phyloP scores from a whole-genome alignment of 2,329 filamentous ascomycete genomes.

The Colletotrichum tropicicola region DNA sequence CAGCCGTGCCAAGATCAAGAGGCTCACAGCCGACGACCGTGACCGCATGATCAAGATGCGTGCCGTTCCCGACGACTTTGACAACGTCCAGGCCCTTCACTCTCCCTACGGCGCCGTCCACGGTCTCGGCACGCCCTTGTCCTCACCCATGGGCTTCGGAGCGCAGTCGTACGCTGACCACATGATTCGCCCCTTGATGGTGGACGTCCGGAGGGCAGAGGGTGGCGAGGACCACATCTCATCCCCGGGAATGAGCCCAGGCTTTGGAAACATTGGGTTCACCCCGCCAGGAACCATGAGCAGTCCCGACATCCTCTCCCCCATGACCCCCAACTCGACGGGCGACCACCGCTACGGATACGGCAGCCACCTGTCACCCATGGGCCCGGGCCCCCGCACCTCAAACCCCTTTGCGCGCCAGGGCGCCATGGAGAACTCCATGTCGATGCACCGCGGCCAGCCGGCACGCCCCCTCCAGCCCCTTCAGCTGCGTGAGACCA shows the following conservation, averaged over 20 bases:
- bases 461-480: conserved; percentile 63
- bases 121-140: conserved; percentile 56
- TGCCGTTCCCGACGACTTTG: conserved; percentile 75
- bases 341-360: conserved; percentile 61
- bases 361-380: conserved; percentile 55
- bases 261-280: conserved; percentile 74
- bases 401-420: conserved; percentile 64
- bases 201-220: conserved; percentile 72
- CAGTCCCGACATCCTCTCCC: conserved; percentile 64
- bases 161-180: conserved; percentile 63
- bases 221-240: conserved; percentile 71
- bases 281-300: conserved; percentile 60
- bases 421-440: conserved; percentile 50
- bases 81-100: conserved; percentile 75
- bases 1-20: conserved; percentile 77
- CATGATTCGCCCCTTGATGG: conserved; percentile 73
- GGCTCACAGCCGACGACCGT: conserved; percentile 74
- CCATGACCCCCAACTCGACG: conserved; percentile 54
- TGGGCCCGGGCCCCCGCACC: conserved; percentile 57
- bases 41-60: conserved; percentile 78
- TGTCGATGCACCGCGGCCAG: conserved; percentile 53
- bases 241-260: conserved; percentile 72
- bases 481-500: conserved; percentile 66
- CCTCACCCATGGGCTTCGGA: conserved; percentile 58
- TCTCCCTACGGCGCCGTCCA: conserved; percentile 72